Evolutionary conservation across 2,329 filamentous ascomycete species (phyloP).

Genomic region (Pseudocercospora vitis): DNA sequence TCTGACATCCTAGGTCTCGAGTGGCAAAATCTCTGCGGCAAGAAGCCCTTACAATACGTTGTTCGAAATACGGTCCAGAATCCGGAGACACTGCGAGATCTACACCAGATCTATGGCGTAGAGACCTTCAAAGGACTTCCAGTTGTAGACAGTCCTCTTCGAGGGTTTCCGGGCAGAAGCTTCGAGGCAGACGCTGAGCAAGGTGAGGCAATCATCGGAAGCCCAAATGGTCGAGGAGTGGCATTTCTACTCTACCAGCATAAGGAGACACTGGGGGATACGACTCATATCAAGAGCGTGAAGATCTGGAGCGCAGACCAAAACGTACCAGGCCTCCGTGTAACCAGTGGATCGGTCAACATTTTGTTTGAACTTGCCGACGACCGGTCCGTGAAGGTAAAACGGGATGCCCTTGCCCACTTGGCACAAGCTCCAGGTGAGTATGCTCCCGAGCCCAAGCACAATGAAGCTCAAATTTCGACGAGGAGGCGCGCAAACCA

Average conservation of each 20-base stretch:
- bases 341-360: not conserved
- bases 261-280: constrained; percentile 11
- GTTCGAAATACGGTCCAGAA: not conserved
- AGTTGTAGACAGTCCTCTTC: not conserved
- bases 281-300: constrained; percentile 4
- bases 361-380: not conserved
- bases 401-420: not conserved
- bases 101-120: not conserved
- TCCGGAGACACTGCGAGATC: not conserved
- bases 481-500: too few relatives aligned
- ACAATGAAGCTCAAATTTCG: too few relatives aligned
- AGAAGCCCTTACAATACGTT: constrained; percentile 1
- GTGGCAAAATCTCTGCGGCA: not conserved
- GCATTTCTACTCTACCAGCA: constrained; percentile 13
- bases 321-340: not conserved
- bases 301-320: constrained; percentile 10
- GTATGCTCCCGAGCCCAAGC: too few relatives aligned
- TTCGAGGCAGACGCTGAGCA: not conserved
- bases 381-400: not conserved
- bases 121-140: not conserved
- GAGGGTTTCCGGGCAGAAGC: not conserved
- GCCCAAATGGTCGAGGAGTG: constrained; percentile 15
- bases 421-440: too few relatives aligned
- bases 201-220: constrained; percentile 3
- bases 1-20: not conserved